These are phyloP conservation scores for Aureobasidium namibiae DNA, from an alignment of 2,329 filamentous ascomycete species.

Conservation along the genomic window DNA sequence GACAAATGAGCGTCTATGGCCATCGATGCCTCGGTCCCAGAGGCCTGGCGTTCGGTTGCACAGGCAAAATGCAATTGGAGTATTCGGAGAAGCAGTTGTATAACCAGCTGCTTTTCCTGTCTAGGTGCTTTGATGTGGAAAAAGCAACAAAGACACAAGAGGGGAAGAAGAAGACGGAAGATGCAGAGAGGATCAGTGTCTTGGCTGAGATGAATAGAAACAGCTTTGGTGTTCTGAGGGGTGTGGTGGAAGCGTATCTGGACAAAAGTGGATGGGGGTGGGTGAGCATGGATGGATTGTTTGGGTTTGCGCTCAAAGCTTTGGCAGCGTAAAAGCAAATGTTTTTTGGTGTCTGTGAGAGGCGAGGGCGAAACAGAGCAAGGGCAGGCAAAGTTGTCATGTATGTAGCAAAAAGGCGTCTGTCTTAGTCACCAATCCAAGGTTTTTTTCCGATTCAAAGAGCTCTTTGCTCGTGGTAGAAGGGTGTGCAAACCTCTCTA, in stretches of 20 bases:
- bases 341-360: too few relatives aligned
- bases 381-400: too few relatives aligned
- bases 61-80: conserved; percentile 82
- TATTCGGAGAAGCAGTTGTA: conserved; percentile 84
- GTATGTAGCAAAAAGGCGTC: too few relatives aligned
- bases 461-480: too few relatives aligned
- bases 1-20: conserved; percentile 90
- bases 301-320: conserved; percentile 34
- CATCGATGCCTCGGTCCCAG: conserved; percentile 80
- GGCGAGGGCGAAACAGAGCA: too few relatives aligned
- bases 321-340: too few relatives aligned
- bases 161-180: conserved; percentile 46
- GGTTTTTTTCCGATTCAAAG: too few relatives aligned
- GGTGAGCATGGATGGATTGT: conserved; percentile 41
- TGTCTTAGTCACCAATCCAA: too few relatives aligned
- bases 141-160: conserved; percentile 37
- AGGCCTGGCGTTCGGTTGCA: conserved; percentile 74
- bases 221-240: conserved; percentile 67
- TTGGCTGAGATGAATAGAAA: conserved; percentile 75
- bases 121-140: conserved; percentile 80
- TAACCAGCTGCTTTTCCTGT: conserved; percentile 87
- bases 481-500: too few relatives aligned
- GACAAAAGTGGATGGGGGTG: conserved; percentile 32
- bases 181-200: conserved; percentile 53
- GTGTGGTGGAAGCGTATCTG: conserved; percentile 55